Evolutionary conservation across 352 stramenopile genomes (phyloP).

Genomic region (Pythium aquatile): DNA sequence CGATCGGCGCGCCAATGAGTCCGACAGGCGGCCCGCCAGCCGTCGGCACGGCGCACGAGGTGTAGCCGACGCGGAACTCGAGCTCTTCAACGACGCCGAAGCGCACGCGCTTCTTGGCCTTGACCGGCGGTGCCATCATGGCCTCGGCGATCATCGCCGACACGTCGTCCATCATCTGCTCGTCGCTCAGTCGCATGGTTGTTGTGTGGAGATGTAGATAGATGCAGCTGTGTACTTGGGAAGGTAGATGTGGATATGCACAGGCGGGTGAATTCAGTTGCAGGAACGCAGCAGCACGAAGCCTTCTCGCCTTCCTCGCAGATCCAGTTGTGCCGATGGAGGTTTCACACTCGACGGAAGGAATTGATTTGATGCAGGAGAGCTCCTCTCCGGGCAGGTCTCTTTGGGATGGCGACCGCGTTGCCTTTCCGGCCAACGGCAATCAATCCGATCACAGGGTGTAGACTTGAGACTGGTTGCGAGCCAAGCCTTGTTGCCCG

Average conservation of each 20-base stretch:
- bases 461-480: neutral
- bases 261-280: neutral
- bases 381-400: neutral
- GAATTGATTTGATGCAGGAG: neutral
- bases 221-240: neutral
- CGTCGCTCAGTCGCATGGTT: slow-evolving; percentile 24
- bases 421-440: slow-evolving; percentile 1
- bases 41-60: slow-evolving; percentile 41
- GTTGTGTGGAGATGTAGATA: neutral
- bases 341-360: neutral
- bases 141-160: slow-evolving; percentile 16
- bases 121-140: slow-evolving; percentile 5
- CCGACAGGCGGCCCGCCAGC: slow-evolving; percentile 50
- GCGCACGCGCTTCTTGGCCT: slow-evolving; percentile 38
- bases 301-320: neutral
- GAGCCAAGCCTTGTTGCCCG: neutral
- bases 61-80: slow-evolving; percentile 55
- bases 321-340: neutral
- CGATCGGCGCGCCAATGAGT: slow-evolving; percentile 37
- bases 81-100: slow-evolving; percentile 44
- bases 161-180: slow-evolving; percentile 25
- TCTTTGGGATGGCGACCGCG: neutral
- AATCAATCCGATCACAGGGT: neutral
- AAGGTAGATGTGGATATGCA: neutral
- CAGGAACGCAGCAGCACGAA: neutral